Conservation (phyloP, 805 yeast species). For the Candida awuae region DNA sequence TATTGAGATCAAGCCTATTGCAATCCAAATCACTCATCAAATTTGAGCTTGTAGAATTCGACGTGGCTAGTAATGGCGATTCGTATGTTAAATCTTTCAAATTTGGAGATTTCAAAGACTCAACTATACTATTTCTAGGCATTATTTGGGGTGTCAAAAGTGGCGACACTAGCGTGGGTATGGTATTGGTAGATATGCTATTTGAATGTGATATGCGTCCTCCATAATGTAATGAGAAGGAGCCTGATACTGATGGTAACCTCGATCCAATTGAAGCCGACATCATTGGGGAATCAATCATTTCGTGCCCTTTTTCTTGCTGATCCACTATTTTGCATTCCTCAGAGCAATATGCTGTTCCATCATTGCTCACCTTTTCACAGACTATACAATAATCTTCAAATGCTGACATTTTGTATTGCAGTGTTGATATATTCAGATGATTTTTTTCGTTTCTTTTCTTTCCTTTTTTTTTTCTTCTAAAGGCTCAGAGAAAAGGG, state of each 20-base stretch:
- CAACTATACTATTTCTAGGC: slow-evolving; percentile 10
- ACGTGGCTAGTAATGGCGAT: slow-evolving; percentile 24
- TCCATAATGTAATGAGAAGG: slow-evolving; percentile 6
- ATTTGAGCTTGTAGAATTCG: slow-evolving; percentile 5
- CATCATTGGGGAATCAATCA: slow-evolving; percentile 21
- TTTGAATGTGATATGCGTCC: slow-evolving; percentile 4
- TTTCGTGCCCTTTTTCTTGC: no score
- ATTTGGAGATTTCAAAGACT: slow-evolving; percentile 20
- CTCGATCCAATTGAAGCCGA: slow-evolving; percentile 18
- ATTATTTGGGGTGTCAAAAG: slow-evolving; percentile 24
- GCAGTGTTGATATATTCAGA: not conserved
- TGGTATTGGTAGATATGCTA: not conserved
- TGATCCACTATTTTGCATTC: no score
- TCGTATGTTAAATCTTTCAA: slow-evolving; percentile 24
- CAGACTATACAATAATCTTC: slow-evolving; percentile 32
- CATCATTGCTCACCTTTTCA: slow-evolving; percentile 27
- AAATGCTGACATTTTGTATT: slow-evolving; percentile 32
- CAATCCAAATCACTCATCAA: slow-evolving; percentile 22
- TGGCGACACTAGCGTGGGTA: slow-evolving; percentile 23
- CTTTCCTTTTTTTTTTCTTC: not conserved
- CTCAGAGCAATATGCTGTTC: slow-evolving; percentile 29
- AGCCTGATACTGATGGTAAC: slow-evolving; percentile 12
- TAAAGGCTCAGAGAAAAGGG: no score
- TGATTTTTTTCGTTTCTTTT: not conserved
- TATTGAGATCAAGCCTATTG: slow-evolving; percentile 26